These are phyloP conservation scores for Cladosporium oxysporum DNA, from an alignment of 2,329 filamentous ascomycete genomes.

Conservation along the genomic window DNA sequence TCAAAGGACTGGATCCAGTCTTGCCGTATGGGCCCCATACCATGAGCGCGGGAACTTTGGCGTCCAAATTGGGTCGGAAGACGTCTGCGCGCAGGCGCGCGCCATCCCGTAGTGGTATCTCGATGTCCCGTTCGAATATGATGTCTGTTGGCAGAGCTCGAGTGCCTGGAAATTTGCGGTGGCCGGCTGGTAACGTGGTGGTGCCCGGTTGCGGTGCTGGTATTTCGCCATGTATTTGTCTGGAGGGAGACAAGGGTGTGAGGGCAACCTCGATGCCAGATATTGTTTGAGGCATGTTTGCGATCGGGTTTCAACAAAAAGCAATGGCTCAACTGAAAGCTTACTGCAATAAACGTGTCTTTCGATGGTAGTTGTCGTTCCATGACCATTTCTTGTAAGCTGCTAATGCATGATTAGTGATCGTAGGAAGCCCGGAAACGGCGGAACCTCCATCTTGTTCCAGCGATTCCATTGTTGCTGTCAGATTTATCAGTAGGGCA, in stretches of 20 bases:
- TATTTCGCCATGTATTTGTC: background rate
- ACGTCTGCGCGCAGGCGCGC: slow-evolving; percentile 47
- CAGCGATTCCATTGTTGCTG: too few relatives aligned
- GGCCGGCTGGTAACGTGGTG: background rate
- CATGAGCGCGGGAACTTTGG: slow-evolving; percentile 47
- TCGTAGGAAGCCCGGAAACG: too few relatives aligned
- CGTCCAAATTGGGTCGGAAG: slow-evolving; percentile 43
- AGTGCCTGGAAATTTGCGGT: background rate
- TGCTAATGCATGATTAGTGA: too few relatives aligned
- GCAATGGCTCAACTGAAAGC: background rate
- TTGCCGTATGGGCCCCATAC: slow-evolving; percentile 52
- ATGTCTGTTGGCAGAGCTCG: slow-evolving; percentile 39
- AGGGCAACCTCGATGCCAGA: background rate
- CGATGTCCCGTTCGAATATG: slow-evolving; percentile 48
- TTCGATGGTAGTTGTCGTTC: too few relatives aligned
- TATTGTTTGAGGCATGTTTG: background rate
- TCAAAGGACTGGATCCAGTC: slow-evolving; percentile 33
- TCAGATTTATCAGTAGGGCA: background rate
- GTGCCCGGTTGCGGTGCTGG: background rate
- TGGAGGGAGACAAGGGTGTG: background rate
- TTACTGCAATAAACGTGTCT: background rate
- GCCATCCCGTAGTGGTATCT: slow-evolving; percentile 48
- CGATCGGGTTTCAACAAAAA: background rate
- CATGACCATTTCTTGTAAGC: too few relatives aligned
- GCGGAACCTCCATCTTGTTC: too few relatives aligned